Base-by-base conservation (phyloP, 768 basidiomycete genomes). In the Dacryopinax spathularia region DNA sequence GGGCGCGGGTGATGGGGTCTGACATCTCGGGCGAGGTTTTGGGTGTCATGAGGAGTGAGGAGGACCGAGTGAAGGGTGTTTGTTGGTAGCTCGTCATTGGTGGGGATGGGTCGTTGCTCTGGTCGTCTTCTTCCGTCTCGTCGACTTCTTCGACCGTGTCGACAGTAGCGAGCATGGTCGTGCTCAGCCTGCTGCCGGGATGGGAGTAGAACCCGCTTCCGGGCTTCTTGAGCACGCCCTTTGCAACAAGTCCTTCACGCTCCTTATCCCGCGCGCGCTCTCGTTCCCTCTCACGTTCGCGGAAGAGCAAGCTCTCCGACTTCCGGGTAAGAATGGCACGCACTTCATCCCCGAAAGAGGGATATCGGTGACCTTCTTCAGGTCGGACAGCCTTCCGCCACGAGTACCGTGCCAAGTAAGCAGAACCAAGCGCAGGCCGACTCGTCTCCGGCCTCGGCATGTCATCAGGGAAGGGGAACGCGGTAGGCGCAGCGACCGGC, bases 331-430 rank as follows among this genome's bases (percentile, higher is more conserved):
- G 76, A 60, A 91, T 69, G 68, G 87, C 75, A 64, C 82, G 78
- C 62, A 90, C 81, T 74, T 91, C 89, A 63, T 91, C 90, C 70
- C 91, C 89, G 66, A 87, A 91, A 27, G 81, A 83, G 25, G 80
- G 82, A 25, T 83, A 76, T 16, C 59, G 39, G 25, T 2, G 25
- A 20, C 25, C 31, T 29, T 68, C 68, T 7, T 69, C 68, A 7
- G 68, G 68, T 13, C 63, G 65, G 2, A 64, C 37, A 10, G 25
- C n/a, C 13, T 83, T 80, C 37, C 87, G 84, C 89, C 88, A 91
- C 41, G 88, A 85, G 89, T 90, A 92, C 7, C 90, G 80, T 31
- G 89, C 90, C 39, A 88, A 75, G 69, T 89, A 91, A 1, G 89
- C 87, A 0, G 82, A 81, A 0, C 89, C 89, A 2, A 91, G 75